Evolutionary conservation across 2,329 filamentous ascomycete species (phyloP), one percentile per base, ranked within the genome.

Genomic region (Aureobasidium sp.): DNA sequence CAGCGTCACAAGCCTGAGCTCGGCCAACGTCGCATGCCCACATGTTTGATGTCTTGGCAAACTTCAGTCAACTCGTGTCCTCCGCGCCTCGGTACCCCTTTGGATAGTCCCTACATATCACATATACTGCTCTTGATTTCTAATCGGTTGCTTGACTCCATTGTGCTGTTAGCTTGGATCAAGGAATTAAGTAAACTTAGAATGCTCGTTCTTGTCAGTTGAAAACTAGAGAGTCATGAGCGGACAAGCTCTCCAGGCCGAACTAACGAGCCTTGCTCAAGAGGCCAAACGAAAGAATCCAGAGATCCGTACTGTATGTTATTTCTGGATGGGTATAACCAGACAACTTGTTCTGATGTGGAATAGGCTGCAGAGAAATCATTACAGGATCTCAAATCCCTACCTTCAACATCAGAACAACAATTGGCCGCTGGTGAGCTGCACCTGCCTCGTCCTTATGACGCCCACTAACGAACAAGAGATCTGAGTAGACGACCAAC

Each of bases 211-310:
- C 3, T 37, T 12, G 13, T 36, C 26, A 34, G n/a, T 34, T 2
- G 32, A 34, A 8, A 15, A 17, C 20, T 27, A 63, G 47, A 48
- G 44, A 60, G 36, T n/a, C 32, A 96, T 96, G 92, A 95, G 92
- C 75, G 88, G 91, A 70, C 90, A 95, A 83, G 87, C 96, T 71
- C 83, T 97, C 71, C 86, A 87, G 72, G 87, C 89, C 63, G 92
- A 97, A 83, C 84, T 97, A 74, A 85, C 88, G 71, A 95, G 90
- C 78, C 85, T 97, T 74, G 88, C 96, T 70, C 90, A 95, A 76
- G 94, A 99, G 79, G 94, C 92, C 73, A 97, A 96, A 77, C 85
- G 93, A 71, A 97, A 96, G 77, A 88, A 97, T 75, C 85, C 88
- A 68, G 94, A 97, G 70, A 81, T 99, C 59, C 86, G 89, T 79